phyloP scores from a whole-genome alignment of 352 stramenopile species.

The Globisporangium mamillatum region DNA sequence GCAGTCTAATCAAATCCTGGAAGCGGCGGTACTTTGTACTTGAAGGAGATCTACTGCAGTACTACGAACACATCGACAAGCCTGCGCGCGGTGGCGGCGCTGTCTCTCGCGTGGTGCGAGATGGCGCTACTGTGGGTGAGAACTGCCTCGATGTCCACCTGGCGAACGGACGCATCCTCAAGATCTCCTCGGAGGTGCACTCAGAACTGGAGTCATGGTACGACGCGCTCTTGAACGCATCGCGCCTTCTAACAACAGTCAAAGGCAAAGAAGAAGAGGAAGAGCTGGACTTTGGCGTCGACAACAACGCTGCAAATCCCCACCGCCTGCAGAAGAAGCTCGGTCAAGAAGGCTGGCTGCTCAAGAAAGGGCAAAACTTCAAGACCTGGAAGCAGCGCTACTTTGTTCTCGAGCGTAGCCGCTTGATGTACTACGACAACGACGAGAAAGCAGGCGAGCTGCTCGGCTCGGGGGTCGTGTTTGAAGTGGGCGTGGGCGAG shows the following conservation, averaged over 20 bases:
- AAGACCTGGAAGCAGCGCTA: slow-evolving; percentile 85
- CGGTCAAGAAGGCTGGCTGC: slow-evolving; percentile 47
- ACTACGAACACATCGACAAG: slow-evolving; percentile 49
- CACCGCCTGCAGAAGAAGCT: slow-evolving; percentile 12
- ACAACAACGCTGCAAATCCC: neutral
- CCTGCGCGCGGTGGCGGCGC: slow-evolving; percentile 36
- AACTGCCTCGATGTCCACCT: slow-evolving; percentile 45
- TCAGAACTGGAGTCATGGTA: slow-evolving; percentile 55
- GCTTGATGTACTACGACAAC: slow-evolving; percentile 53
- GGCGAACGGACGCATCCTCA: slow-evolving; percentile 42
- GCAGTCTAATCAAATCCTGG: slow-evolving; percentile 42
- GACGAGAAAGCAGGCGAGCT: slow-evolving; percentile 34
- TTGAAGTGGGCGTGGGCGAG: slow-evolving; percentile 53
- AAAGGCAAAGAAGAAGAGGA: slow-evolving; percentile 15
- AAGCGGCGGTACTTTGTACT: slow-evolving; percentile 72
- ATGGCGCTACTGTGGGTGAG: slow-evolving; percentile 10
- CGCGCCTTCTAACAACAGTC: slow-evolving; percentile 10
- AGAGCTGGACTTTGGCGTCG: neutral
- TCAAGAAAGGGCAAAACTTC: slow-evolving; percentile 81
- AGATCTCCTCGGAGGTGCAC: slow-evolving; percentile 41
- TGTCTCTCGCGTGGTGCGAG: slow-evolving; percentile 47
- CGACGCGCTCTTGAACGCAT: slow-evolving; percentile 26
- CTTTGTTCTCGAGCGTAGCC: slow-evolving; percentile 66
- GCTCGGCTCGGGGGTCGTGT: slow-evolving; percentile 63
- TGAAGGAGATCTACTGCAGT: slow-evolving; percentile 41